phyloP scores from a whole-genome alignment of 768 basidiomycete genomes.

The Leccinum subgranulosum region DNA sequence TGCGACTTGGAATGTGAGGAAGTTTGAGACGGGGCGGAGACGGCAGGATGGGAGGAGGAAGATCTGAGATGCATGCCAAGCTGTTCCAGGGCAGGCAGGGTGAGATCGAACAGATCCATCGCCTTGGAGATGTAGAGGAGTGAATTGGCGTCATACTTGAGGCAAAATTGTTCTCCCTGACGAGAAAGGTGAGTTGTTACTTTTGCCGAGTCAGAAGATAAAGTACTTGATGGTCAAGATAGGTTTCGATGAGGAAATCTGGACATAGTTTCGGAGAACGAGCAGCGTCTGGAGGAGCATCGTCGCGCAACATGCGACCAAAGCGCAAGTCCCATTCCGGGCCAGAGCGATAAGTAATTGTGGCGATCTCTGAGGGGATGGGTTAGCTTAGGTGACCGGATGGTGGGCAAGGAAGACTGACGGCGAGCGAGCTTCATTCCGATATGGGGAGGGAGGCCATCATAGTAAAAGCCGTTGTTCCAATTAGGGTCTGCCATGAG shows the following conservation, averaged over 20 bases:
- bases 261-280: slow-evolving; percentile 79
- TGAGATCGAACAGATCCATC: slow-evolving; percentile 99
- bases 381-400: neutral
- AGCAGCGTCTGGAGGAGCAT: neutral
- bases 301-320: slow-evolving; percentile 64
- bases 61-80: slow-evolving; percentile 50
- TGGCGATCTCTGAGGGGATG: slow-evolving; percentile 79
- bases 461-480: slow-evolving; percentile 99
- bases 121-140: slow-evolving; percentile 98
- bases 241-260: slow-evolving; percentile 98
- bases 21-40: slow-evolving; percentile 17
- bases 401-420: slow-evolving; percentile 38
- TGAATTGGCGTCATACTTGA: slow-evolving; percentile 99
- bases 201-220: neutral
- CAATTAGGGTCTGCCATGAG: slow-evolving; percentile 99
- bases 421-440: slow-evolving; percentile 99
- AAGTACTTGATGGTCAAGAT: slow-evolving; percentile 83
- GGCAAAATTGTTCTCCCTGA: slow-evolving; percentile 93
- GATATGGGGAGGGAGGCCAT: slow-evolving; percentile 89
- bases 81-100: slow-evolving; percentile 65
- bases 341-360: slow-evolving; percentile 97
- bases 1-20: slow-evolving; percentile 65
- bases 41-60: slow-evolving; percentile 18
- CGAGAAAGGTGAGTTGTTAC: slow-evolving; percentile 2
- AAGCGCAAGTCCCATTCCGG: slow-evolving; percentile 99